Base-by-base conservation (phyloP, 2,329 filamentous ascomycete species). In the Colletotrichum tabaci region DNA sequence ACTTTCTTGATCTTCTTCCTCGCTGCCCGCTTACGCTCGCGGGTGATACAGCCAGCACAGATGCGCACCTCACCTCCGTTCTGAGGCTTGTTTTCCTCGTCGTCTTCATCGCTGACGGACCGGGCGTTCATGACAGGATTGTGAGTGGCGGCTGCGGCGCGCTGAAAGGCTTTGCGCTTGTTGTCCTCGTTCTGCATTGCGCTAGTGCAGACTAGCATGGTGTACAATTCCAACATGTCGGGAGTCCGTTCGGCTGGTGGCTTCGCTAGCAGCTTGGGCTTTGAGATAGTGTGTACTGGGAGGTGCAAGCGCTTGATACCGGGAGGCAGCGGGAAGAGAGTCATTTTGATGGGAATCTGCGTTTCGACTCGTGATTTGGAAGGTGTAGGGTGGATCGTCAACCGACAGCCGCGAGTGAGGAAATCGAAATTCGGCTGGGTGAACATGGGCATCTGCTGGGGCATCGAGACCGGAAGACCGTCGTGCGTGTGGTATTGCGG, bases 41-140 rank as follows among this genome's bases (percentile, higher is more conserved):
- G 90, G 67, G 92, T 92, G 77, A 98, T 96, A 82, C 96, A 99
- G n/a, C 94, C 94, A 35, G 87, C 83, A 82, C 96, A 99, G 73
- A 98, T 98, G 76, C 92, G 91, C 21, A 99, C 94, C 76, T 98
- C 94, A n/a, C 94, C 96, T 53, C 96, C 96, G 76, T 97, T 95
- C 66, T 94, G 87, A 2, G 95, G 92, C 66, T 92, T 93, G 64
- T 91, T 89, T 35, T 91, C 89, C 60, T 93, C 92, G 23, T 91
- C 89, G 38, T 88, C 86, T 16, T 87, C 84, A 57, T 87, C 86
- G 78, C 75, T 21, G 73, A 75, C 60, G 72, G 78, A 44, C 75
- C 77, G 42, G 75, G 77, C 67, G 68, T 76, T 73, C 66, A 67
- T 21, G 26, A 67, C 46, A 15, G 74, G 73, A 10, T 79, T 79